Evolutionary conservation across 306 rosid genomes (phyloP), one percentile per base, ranked within the genome.

Genomic region (Vigna angularis): DNA sequence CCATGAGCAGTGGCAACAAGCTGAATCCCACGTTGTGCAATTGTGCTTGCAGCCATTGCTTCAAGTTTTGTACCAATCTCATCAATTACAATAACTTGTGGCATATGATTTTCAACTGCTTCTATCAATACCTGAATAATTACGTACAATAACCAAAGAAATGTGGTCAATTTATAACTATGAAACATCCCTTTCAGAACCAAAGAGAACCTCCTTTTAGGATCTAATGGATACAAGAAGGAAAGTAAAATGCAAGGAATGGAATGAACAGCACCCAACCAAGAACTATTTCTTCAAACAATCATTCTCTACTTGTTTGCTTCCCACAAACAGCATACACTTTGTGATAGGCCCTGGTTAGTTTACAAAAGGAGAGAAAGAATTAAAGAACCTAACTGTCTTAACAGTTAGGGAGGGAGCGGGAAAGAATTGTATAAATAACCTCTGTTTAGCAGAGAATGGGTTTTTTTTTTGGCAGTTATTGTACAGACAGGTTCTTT

Each of bases 31-130:
- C 98, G 98, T 73, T 91, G 99, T 47, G 99, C 97, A 75, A 95
- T 95, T 40, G 98, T 95, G 83, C 98, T 90, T 14, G 99, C 97
- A 83, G 97, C 99, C 93, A 95, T 86, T 72, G 98, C 99, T 93
- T 93, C 99, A 82, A 95, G 99, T 73, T 95, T 95, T 11, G 98
- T 95, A 82, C 99, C 93, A 77, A 89, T 95, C 87, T 95, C 98
- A 86, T 95, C 98, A 61, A 95, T 95, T 52, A 92, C 93, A 83
- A 95, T 95, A 50, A 92, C 98, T 88, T 95, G 97, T 8, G 98
- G 98, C 98, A 92, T 95, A 79, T 95, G 98, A 82, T 95, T 95
- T 91, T 95, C 98, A 64, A 95, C 98, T 61, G 97, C 99, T 85
- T 95, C 99, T 62, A 93, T 95, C 89, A 95, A 85, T 76, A 95